A percentile compares a stretch with the other conserved stretches of the same genome.
phyloP scores from a whole-genome alignment of 495 filamentous ascomycete genomes.

The Pseudoneurospora amorphoporcata region DNA sequence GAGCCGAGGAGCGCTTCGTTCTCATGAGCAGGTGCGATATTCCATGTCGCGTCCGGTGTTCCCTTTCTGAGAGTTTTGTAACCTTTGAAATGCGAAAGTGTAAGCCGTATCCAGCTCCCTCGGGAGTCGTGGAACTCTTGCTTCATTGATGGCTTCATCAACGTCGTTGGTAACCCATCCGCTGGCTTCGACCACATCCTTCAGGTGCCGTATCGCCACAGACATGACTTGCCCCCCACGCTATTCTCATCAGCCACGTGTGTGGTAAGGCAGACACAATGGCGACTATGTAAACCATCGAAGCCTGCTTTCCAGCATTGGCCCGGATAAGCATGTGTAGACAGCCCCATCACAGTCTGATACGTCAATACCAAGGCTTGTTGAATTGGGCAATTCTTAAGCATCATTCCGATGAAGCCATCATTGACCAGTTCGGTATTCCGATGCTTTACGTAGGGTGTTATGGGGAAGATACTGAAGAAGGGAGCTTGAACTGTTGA shows the following conservation, averaged over 20 bases:
- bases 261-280: neutral
- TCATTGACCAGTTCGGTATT: too few relatives aligned
- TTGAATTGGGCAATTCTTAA: too few relatives aligned
- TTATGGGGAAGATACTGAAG: too few relatives aligned
- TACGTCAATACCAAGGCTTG: too few relatives aligned
- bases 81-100: too few relatives aligned
- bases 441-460: too few relatives aligned
- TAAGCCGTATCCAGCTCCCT: neutral
- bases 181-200: neutral
- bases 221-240: neutral
- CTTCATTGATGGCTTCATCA: neutral
- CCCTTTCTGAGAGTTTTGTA: too few relatives aligned
- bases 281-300: neutral
- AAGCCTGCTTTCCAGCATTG: too few relatives aligned
- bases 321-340: too few relatives aligned
- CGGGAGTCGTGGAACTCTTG: neutral
- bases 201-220: neutral
- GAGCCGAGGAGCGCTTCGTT: neutral
- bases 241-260: neutral
- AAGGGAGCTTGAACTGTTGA: neutral
- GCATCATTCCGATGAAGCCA: too few relatives aligned
- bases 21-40: neutral
- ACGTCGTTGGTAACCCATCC: too few relatives aligned
- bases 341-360: too few relatives aligned
- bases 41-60: neutral